phyloP scores from a whole-genome alignment of 1,139 yeast species.

The Hemisphaericaspora xylofermentans region DNA sequence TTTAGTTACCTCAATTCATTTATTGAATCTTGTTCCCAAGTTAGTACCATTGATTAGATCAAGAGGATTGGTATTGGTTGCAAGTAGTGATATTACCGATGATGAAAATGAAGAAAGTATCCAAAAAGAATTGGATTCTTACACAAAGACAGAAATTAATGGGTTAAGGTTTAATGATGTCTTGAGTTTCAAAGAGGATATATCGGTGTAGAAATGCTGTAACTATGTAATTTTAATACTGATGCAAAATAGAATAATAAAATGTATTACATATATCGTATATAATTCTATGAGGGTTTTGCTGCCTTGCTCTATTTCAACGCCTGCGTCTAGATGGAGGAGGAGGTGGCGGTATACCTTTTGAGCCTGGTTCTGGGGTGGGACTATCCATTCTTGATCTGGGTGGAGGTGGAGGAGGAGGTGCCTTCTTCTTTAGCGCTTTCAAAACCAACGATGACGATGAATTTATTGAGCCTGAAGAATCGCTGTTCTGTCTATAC shows the following conservation, averaged over 20 bases:
- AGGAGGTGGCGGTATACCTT: slow-evolving; percentile 14
- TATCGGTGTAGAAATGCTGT: slow-evolving; percentile 23
- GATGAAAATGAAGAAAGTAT: slow-evolving; percentile 30
- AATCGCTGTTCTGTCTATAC: slow-evolving; percentile 8
- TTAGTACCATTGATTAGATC: slow-evolving; percentile 74
- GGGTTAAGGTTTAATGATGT: slow-evolving; percentile 70
- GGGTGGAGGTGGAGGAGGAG: slow-evolving; percentile 43
- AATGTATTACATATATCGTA: too few species aligned
- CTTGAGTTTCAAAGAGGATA: slow-evolving; percentile 67
- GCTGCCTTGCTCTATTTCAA: not conserved
- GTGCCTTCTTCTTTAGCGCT: slow-evolving; percentile 37
- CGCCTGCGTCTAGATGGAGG: slow-evolving; percentile 23
- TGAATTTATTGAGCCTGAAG: slow-evolving; percentile 20
- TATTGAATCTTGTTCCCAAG: slow-evolving; percentile 73
- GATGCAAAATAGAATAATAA: too few species aligned
- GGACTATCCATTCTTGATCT: slow-evolving; percentile 10
- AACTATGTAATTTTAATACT: too few species aligned
- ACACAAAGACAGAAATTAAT: slow-evolving; percentile 59
- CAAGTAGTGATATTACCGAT: slow-evolving; percentile 43
- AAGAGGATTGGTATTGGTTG: slow-evolving; percentile 80
- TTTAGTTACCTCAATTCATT: slow-evolving; percentile 68
- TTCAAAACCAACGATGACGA: slow-evolving; percentile 25
- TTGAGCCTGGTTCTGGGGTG: not conserved
- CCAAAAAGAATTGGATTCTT: slow-evolving; percentile 41
- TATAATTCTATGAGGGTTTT: too few species aligned